phyloP scores from a whole-genome alignment of 805 yeast species.

The Candida argentea region DNA sequence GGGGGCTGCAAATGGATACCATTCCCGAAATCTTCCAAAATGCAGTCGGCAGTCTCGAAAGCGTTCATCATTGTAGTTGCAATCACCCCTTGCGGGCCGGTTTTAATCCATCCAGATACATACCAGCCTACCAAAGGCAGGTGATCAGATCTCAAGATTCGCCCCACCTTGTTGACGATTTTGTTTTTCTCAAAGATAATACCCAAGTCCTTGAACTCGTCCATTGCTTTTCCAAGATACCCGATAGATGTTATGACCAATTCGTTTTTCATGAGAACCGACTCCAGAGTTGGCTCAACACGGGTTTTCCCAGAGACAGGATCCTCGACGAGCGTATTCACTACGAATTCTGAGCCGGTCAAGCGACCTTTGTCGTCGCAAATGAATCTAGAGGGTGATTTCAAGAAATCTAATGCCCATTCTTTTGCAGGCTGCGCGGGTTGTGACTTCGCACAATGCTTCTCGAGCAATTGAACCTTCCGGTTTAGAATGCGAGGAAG shows the following conservation, averaged over 20 bases:
- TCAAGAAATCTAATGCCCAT: constrained; percentile 67
- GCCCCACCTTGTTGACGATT: constrained; percentile 25
- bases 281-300: constrained; percentile 27
- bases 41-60: constrained; percentile 57
- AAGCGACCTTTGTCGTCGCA: constrained; percentile 26
- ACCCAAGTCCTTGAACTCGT: constrained; percentile 40
- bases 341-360: constrained; percentile 37
- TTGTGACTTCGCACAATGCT: constrained; percentile 23
- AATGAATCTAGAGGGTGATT: constrained; percentile 50
- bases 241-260: constrained; percentile 77
- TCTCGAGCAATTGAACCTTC: constrained; percentile 51
- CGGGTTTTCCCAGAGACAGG: constrained; percentile 20
- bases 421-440: constrained; percentile 8
- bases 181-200: constrained; percentile 21
- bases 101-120: constrained; percentile 84
- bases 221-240: constrained; percentile 57
- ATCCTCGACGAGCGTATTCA: constrained; percentile 35
- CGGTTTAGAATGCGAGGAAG: constrained; percentile 52
- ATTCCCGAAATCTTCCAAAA: constrained; percentile 45
- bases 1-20: constrained; percentile 13
- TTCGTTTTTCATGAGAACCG: constrained; percentile 37
- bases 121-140: constrained; percentile 44
- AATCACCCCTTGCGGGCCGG: constrained; percentile 83
- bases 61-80: constrained; percentile 86
- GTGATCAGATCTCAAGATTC: constrained; percentile 12